These are phyloP conservation scores for Scalesia atractyloides DNA, from an alignment of 129 eudicot genomes.

Conservation along the genomic window DNA sequence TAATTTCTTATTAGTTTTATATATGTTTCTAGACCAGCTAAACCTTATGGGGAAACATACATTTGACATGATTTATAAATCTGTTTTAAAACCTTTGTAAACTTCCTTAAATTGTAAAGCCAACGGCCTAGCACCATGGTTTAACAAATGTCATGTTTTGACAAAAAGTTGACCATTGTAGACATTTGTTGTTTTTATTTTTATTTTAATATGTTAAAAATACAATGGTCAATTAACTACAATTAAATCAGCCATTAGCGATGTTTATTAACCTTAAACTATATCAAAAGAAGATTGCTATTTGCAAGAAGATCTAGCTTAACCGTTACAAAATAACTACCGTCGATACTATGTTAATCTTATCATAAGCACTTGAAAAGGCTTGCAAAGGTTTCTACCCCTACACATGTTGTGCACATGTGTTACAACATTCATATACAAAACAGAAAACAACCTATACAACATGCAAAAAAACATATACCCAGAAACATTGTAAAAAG, in stretches of 20 bases:
- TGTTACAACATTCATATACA: background rate
- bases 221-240: background rate
- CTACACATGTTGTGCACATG: constrained; percentile 25
- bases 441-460: constrained; percentile 8
- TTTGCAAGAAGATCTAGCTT: background rate
- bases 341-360: background rate
- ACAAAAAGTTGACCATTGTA: too few species aligned
- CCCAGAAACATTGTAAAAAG: constrained; percentile 30
- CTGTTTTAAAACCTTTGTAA: too few species aligned
- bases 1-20: too few species aligned
- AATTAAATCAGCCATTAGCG: background rate
- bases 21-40: too few species aligned
- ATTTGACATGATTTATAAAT: too few species aligned
- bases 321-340: background rate
- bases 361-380: constrained; percentile 2
- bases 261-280: background rate
- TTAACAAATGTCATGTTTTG: too few species aligned
- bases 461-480: constrained; percentile 21
- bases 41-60: too few species aligned
- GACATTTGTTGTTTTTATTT: too few species aligned
- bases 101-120: too few species aligned
- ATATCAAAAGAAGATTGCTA: background rate
- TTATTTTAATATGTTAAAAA: too few species aligned
- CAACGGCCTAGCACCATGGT: too few species aligned
- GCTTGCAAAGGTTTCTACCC: background rate